phyloP scores from a whole-genome alignment of 2,329 filamentous ascomycete genomes.

The Hirsutella thompsonii region DNA sequence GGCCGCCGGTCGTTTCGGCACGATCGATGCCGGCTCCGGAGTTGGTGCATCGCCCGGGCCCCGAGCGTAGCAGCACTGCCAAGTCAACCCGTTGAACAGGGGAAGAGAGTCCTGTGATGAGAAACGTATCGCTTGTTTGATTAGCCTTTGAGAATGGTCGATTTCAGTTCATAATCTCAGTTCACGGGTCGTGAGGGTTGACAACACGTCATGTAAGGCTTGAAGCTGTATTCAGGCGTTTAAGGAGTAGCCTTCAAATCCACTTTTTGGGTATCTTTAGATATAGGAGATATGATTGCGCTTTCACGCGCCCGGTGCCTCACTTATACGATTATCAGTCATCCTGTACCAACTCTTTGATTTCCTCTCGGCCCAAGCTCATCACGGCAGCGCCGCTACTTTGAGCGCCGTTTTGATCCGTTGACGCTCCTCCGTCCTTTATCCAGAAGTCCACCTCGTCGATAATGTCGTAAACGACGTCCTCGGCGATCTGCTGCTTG shows the following conservation, averaged over 20 bases:
- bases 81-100: background rate
- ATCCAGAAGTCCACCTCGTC: constrained; percentile 90
- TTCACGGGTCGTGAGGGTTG: too few species aligned
- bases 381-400: constrained; percentile 30
- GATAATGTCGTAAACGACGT: constrained; percentile 82
- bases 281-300: background rate
- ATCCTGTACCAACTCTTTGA: constrained; percentile 54
- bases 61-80: background rate
- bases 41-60: background rate
- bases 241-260: too few species aligned
- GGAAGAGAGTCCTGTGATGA: background rate
- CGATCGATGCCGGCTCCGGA: background rate
- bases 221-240: too few species aligned
- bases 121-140: too few species aligned
- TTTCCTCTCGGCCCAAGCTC: constrained; percentile 39
- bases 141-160: too few species aligned
- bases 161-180: too few species aligned
- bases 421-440: constrained; percentile 46
- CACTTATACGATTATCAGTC: constrained; percentile 24
- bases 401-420: constrained; percentile 30
- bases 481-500: constrained; percentile 87
- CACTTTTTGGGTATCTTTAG: constrained; percentile 12
- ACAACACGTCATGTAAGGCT: too few species aligned
- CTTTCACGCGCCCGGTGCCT: background rate
- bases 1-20: background rate